Conservation (phyloP, 2,329 filamentous ascomycete genomes). For the Alternaria panax region DNA sequence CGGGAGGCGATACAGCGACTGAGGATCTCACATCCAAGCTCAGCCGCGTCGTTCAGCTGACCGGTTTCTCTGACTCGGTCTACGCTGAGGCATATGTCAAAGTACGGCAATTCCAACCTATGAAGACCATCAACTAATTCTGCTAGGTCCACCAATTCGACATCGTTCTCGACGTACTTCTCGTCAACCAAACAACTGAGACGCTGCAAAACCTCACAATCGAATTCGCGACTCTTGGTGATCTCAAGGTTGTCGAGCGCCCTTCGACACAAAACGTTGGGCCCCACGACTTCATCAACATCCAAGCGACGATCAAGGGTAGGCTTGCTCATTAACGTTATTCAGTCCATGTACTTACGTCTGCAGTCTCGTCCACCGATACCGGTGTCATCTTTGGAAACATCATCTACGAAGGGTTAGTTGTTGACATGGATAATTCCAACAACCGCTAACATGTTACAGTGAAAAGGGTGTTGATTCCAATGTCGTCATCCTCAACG, state of each 20-base stretch:
- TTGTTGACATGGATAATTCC: neutral
- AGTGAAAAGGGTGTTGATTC: conserved; percentile 68
- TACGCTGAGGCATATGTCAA: conserved; percentile 99
- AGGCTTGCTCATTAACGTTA: conserved; percentile 61
- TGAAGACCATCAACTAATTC: conserved; percentile 15
- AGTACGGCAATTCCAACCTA: conserved; percentile 47
- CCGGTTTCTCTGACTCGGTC: conserved; percentile 96
- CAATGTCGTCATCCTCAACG: conserved; percentile 96
- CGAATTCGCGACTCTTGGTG: conserved; percentile 97
- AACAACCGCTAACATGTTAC: conserved; percentile 68
- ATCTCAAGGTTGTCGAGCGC: conserved; percentile 96
- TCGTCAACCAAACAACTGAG: conserved; percentile 97
- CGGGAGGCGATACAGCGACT: conserved; percentile 81
- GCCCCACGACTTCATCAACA: conserved; percentile 96
- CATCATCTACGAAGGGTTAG: conserved; percentile 86
- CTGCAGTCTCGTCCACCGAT: conserved; percentile 85
- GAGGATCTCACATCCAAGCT: conserved; percentile 94
- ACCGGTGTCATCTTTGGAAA: conserved; percentile 99
- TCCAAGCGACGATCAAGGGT: conserved; percentile 98
- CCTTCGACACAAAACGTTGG: conserved; percentile 95
- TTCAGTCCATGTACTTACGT: conserved; percentile 14
- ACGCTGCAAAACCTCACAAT: conserved; percentile 97
- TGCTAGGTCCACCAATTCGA: conserved; percentile 85
- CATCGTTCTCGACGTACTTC: conserved; percentile 92
- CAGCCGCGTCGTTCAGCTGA: conserved; percentile 94